Conservation (phyloP, 2,329 filamentous ascomycete genomes). For the Aspergillus transmontanensis region DNA sequence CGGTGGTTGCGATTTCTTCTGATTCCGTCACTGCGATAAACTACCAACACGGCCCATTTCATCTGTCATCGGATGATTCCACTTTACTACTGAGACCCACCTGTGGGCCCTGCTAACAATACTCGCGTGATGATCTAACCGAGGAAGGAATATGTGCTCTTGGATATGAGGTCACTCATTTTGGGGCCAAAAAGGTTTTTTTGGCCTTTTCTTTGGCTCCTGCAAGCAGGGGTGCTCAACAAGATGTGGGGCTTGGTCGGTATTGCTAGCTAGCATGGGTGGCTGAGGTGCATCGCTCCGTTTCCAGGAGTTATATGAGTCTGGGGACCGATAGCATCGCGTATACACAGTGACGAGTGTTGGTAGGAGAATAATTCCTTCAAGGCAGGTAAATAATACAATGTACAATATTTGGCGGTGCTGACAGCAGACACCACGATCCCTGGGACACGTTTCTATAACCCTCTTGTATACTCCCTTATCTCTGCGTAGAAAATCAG, state of each 20-base stretch:
- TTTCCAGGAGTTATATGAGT: conserved; percentile 22
- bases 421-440: conserved; percentile 12
- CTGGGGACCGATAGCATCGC: conserved; percentile 17
- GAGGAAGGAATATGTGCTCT: conserved; percentile 22
- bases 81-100: conserved; percentile 23
- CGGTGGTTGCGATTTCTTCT: no score
- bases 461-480: background rate
- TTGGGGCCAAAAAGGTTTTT: conserved; percentile 23
- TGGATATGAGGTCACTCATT: conserved; percentile 25
- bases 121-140: conserved; percentile 18
- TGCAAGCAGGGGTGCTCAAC: conserved; percentile 20
- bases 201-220: conserved; percentile 25
- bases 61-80: no score
- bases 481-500: background rate
- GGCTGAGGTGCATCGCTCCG: conserved; percentile 21
- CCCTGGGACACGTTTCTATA: background rate
- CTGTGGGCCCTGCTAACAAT: conserved; percentile 12
- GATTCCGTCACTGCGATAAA: no score
- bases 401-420: conserved; percentile 23
- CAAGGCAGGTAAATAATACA: no score
- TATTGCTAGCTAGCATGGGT: conserved; percentile 24
- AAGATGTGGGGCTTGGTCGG: conserved; percentile 25
- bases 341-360: conserved; percentile 18
- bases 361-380: no score
- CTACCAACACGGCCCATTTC: no score